These are phyloP conservation scores for Triticum turgidum DNA, from an alignment of 176 grass and related monocot genomes.

Conservation along the genomic window DNA sequence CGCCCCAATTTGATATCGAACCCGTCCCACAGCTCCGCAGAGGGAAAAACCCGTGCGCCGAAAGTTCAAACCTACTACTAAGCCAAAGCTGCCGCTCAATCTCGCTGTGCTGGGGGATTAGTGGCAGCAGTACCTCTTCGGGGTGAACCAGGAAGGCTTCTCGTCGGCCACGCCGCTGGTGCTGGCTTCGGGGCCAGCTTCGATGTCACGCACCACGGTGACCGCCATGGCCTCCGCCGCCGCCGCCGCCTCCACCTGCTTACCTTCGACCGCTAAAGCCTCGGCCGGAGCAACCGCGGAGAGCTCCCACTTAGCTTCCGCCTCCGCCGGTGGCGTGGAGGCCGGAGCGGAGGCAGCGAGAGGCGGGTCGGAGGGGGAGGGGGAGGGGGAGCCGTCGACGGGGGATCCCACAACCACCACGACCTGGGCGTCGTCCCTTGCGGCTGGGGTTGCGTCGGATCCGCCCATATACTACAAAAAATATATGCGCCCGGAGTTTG, in stretches of 20 bases:
- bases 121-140: slow-evolving; percentile 46
- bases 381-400: background rate
- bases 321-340: background rate
- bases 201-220: slow-evolving; percentile 49
- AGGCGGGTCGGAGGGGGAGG: background rate
- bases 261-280: background rate
- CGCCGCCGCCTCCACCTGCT: slow-evolving; percentile 16
- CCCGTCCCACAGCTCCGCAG: background rate
- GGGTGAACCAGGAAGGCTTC: slow-evolving; percentile 60
- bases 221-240: slow-evolving; percentile 47
- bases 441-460: slow-evolving; percentile 35
- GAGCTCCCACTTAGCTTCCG: slow-evolving; percentile 2
- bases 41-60: background rate
- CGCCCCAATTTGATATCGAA: background rate
- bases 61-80: slow-evolving; percentile 1
- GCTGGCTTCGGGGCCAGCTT: slow-evolving; percentile 25
- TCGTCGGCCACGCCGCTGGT: slow-evolving; percentile 24
- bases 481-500: slow-evolving; percentile 4
- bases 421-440: slow-evolving; percentile 30
- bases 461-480: slow-evolving; percentile 49
- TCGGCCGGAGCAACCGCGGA: background rate
- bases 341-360: slow-evolving; percentile 12
- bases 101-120: background rate
- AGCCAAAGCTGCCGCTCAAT: background rate
- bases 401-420: slow-evolving; percentile 35